These are phyloP conservation scores for Thalassiosira delicatula DNA, from an alignment of 352 stramenopile species.

Conservation along the genomic window DNA sequence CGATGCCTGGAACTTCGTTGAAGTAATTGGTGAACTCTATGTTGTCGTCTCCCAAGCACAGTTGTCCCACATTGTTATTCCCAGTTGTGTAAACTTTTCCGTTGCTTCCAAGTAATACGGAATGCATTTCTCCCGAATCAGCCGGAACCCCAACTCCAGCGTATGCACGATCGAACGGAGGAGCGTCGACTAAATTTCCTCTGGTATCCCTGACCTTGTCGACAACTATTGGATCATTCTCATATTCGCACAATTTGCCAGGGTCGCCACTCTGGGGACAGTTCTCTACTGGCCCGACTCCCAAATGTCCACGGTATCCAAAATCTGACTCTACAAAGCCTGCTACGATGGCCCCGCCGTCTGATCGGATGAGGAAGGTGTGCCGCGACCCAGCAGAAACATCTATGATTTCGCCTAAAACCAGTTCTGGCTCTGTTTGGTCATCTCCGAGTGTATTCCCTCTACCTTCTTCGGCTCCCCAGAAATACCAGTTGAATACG, in stretches of 20 bases:
- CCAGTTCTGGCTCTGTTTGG: conserved; percentile 21
- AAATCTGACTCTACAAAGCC: conserved; percentile 46
- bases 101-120: conserved; percentile 43
- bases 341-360: conserved; percentile 19
- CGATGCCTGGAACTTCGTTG: conserved; percentile 17
- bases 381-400: conserved; percentile 48
- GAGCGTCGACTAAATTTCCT: conserved; percentile 31
- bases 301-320: conserved; percentile 46
- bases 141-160: conserved; percentile 37
- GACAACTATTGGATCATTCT: background rate
- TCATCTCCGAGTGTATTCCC: conserved; percentile 28
- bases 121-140: conserved; percentile 55
- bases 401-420: conserved; percentile 35
- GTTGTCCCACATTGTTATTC: conserved; percentile 52
- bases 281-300: conserved; percentile 12
- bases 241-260: conserved; percentile 6
- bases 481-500: conserved; percentile 45
- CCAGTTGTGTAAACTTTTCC: conserved; percentile 43
- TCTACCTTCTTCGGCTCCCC: conserved; percentile 49
- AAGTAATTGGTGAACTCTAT: conserved; percentile 17
- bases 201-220: conserved; percentile 27
- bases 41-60: conserved; percentile 35
- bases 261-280: background rate
- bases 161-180: conserved; percentile 41
- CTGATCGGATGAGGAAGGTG: conserved; percentile 30